Evolutionary conservation across 2,329 filamentous ascomycete genomes (phyloP).

Genomic region (Dactylellina parvicollis): DNA sequence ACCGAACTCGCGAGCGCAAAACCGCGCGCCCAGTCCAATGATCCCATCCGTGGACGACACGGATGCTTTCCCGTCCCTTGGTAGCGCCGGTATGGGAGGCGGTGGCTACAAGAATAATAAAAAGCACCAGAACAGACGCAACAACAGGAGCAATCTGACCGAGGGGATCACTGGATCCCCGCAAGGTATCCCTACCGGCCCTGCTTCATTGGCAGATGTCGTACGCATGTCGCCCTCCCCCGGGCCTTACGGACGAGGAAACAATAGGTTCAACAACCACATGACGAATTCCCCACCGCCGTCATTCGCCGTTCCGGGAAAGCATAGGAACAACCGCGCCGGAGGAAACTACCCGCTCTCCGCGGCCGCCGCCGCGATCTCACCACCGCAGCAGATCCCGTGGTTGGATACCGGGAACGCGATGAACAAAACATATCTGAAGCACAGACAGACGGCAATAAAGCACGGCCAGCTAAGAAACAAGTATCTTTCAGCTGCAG

Average conservation of each 20-base stretch:
- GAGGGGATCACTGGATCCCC: constrained; percentile 68
- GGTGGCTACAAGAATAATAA: constrained; percentile 69
- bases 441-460: constrained; percentile 93
- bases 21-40: constrained; percentile 67
- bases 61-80: constrained; percentile 91
- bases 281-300: constrained; percentile 47
- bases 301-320: constrained; percentile 41
- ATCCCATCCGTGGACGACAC: constrained; percentile 88
- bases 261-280: constrained; percentile 52
- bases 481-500: constrained; percentile 88
- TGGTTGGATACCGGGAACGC: constrained; percentile 94
- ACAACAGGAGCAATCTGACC: constrained; percentile 85
- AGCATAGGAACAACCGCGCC: constrained; percentile 38
- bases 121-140: constrained; percentile 78
- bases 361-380: constrained; percentile 69
- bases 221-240: constrained; percentile 94
- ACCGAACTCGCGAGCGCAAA: constrained; percentile 82
- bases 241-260: constrained; percentile 61
- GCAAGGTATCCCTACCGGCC: constrained; percentile 66
- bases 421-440: constrained; percentile 93
- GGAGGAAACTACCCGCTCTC: constrained; percentile 31
- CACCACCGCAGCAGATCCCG: constrained; percentile 88
- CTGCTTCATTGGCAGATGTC: constrained; percentile 88
- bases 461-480: constrained; percentile 96
- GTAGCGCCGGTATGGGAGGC: constrained; percentile 64